phyloP scores from a whole-genome alignment of 2,329 filamentous ascomycete genomes.

The Monilinia aucupariae region DNA sequence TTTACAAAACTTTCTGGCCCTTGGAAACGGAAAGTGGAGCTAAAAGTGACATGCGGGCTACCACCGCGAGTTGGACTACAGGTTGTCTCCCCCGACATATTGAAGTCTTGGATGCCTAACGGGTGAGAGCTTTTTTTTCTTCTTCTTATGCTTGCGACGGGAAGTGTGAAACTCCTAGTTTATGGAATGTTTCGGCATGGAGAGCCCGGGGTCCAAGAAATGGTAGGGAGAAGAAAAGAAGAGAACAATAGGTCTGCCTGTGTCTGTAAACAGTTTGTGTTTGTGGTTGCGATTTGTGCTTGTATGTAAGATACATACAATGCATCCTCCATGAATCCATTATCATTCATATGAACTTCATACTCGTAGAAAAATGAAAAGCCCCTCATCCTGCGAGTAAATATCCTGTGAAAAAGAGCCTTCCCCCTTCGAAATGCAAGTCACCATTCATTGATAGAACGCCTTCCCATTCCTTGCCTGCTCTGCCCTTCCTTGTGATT shows the following conservation, averaged over 20 bases:
- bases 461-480: constrained; percentile 5
- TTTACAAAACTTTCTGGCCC: neutral
- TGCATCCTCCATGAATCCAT: constrained; percentile 7
- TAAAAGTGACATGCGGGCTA: constrained; percentile 1
- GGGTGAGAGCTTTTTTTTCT: neutral
- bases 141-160: neutral
- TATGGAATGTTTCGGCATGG: neutral
- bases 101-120: neutral
- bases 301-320: constrained; percentile 5
- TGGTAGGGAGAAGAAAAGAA: neutral
- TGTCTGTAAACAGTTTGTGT: too few relatives aligned
- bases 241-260: neutral
- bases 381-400: neutral
- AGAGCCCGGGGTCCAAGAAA: neutral
- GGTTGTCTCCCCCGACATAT: neutral
- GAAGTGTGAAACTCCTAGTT: neutral
- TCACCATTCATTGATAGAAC: constrained; percentile 5
- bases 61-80: neutral
- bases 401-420: neutral
- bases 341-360: constrained; percentile 8
- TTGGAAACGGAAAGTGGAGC: neutral
- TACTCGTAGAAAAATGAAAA: constrained; percentile 2
- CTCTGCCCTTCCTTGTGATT: neutral
- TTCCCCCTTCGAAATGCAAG: neutral
- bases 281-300: constrained; percentile 1